Percentiles rank a stretch among this genome's conserved stretches.
phyloP scores from a whole-genome alignment of 2,329 filamentous ascomycete species.

The Raffaelea albimanens region DNA sequence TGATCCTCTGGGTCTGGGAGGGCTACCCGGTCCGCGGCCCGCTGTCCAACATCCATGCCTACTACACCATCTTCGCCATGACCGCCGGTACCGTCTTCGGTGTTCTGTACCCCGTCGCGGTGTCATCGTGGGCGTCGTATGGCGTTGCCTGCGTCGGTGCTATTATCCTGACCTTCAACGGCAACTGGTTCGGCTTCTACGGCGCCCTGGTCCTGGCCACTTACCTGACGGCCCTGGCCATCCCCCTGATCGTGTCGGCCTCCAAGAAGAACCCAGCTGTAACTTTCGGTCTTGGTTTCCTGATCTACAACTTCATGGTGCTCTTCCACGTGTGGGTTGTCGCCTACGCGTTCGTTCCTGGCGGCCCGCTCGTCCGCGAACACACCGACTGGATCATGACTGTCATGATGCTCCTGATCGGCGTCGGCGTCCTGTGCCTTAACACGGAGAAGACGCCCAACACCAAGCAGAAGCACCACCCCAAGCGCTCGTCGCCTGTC shows the following conservation, averaged over 20 bases:
- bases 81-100: constrained; percentile 68
- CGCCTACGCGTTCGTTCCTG: constrained; percentile 94
- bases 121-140: constrained; percentile 71
- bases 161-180: constrained; percentile 63
- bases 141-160: constrained; percentile 72
- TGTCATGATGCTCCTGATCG: constrained; percentile 74
- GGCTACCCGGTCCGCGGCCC: constrained; percentile 87
- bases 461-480: constrained; percentile 34
- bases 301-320: constrained; percentile 87
- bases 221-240: constrained; percentile 73
- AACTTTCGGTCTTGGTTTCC: constrained; percentile 81
- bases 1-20: constrained; percentile 98
- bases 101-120: constrained; percentile 60
- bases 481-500: constrained; percentile 20
- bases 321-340: constrained; percentile 99
- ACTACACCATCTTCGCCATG: constrained; percentile 81
- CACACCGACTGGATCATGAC: constrained; percentile 95
- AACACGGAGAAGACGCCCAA: constrained; percentile 33
- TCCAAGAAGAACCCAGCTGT: constrained; percentile 66
- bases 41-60: constrained; percentile 80
- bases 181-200: constrained; percentile 83
- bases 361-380: constrained; percentile 83
- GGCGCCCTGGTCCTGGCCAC: constrained; percentile 66
- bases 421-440: constrained; percentile 72
- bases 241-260: constrained; percentile 66